Evolutionary conservation across 805 yeast genomes (phyloP), one percentile per base, ranked within the genome.

Genomic region (Starmerella floris): DNA sequence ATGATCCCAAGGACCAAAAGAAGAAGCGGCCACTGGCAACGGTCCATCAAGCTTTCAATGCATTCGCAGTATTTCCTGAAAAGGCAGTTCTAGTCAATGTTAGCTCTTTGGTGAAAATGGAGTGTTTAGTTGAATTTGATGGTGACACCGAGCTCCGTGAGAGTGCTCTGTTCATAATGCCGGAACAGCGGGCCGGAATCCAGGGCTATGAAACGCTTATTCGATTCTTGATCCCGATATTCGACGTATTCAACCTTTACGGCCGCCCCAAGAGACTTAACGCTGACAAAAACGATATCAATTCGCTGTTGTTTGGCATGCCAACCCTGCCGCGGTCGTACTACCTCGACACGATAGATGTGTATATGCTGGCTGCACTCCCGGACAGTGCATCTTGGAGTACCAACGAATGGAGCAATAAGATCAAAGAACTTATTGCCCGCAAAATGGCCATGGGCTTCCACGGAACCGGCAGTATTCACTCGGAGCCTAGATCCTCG

Each of bases 41-140:
- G 15, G 75, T 87, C 27, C 67, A 73, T 5, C 67, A 68, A 34
- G 88, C 91, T 1, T 62, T 72, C 39, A 74, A 84, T 6, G 77
- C 83, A 19, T 79, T 80, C 51, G 96, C 98, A 0, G 77, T 87
- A n/a, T 91, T 84, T 61, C 98, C 98, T 11, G 85, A 83, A 55
- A 71, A 85, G 38, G 77, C 79, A 22, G 66, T 74, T 48, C 72
- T 88, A 48, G 81, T 91, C 49, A 94, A 88, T 62, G 77, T 77
- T 47, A 77, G 88, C 41, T 83, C 96, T 2, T 76, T 91, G 72
- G 72, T 88, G 57, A 91, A 91, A 58, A 60, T 88, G 42, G 95
- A 87, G 57, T 96, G 95, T 37, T 67, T 72, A 32, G 83, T 87
- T 26, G 41, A 48, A 33, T 63, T 61, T 42, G 48, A 55, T 38